phyloP scores from a whole-genome alignment of 768 basidiomycete genomes.

The Amanita fuliginea region DNA sequence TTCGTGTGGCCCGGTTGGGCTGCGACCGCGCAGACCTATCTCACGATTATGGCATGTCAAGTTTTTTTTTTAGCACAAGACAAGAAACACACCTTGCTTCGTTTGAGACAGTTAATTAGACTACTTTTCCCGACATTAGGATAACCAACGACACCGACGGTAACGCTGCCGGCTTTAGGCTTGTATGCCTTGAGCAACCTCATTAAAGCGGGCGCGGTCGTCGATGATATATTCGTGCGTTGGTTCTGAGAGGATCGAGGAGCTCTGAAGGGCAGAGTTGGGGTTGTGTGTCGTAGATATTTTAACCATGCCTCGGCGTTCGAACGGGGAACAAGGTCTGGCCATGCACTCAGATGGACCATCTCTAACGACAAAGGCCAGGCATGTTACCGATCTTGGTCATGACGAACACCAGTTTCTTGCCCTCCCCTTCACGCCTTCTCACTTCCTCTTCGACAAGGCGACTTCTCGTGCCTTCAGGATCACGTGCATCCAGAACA shows the following conservation, averaged over 20 bases:
- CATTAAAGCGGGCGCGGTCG: constrained; percentile 66
- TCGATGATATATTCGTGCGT: constrained; percentile 69
- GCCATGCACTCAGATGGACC: not conserved
- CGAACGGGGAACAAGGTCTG: constrained; percentile 81
- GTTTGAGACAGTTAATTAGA: constrained; percentile 85
- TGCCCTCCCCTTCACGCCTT: constrained; percentile 76
- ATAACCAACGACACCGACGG: constrained; percentile 89
- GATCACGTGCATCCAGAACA: constrained; percentile 90
- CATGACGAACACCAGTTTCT: constrained; percentile 87
- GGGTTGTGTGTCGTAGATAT: constrained; percentile 85
- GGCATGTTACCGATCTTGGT: constrained; percentile 80
- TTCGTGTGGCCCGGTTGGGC: constrained; percentile 93
- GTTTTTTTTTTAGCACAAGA: not conserved
- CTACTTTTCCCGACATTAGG: constrained; percentile 97
- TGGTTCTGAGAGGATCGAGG: constrained; percentile 67
- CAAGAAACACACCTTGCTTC: constrained; percentile 57
- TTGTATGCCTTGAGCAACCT: constrained; percentile 80
- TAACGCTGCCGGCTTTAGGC: constrained; percentile 59
- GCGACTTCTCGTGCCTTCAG: constrained; percentile 84
- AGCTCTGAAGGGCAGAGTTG: constrained; percentile 86
- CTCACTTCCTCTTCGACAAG: constrained; percentile 93
- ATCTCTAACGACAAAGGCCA: constrained; percentile 15
- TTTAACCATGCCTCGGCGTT: constrained; percentile 89
- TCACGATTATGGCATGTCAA: not conserved
- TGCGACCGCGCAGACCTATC: constrained; percentile 83